Base-by-base conservation (phyloP, 495 filamentous ascomycete species). In the Penicillium paradoxum region DNA sequence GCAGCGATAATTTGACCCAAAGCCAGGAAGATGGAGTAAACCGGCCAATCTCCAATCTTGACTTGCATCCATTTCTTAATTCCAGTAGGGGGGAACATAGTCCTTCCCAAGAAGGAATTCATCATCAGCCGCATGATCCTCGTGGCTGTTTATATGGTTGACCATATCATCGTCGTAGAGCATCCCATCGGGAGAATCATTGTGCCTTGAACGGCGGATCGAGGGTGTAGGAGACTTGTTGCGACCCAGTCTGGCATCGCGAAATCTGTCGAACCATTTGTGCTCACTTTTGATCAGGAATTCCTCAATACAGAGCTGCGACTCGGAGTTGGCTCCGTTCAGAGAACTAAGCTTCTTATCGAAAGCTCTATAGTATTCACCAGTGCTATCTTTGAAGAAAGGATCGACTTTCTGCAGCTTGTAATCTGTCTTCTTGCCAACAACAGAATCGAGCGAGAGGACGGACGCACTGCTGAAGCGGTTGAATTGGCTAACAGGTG, bases 341-440 rank as follows among this genome's bases (percentile, higher is more conserved):
- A 88, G 70, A n/a, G 59, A 58, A 15, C 81, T 74, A 13, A 88
- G 72, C 58, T 73, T 78, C 59, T 77, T 73, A 39, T 83, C 80
- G 53, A 86, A 88, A 13, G 65, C 71, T 48, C 68, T 67, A 44
- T 81, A 82, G 64, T 81, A 87, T 53, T 81, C 74, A 14, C 84
- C 84, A 33, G 75, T 81, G 6, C 76, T 73, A 58, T 88, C 84
- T 11, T 80, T 86, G 70, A 88, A 88, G 74, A 82, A 85, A 15
- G 83, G 84, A 58, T 86, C 83, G 6, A 87, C 82, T 52, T 86
- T 80, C 55, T 87, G 84, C n/a, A 87, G 71, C 58, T 79, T 79
- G 58, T 80, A 81, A 54, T 87, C 81, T 22, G 79, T 80, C 60
- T 80, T 75, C 40, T 81, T 77, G 10, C 81, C 81, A 11, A 83